phyloP scores from a whole-genome alignment of 2,329 filamentous ascomycete genomes.

The Aspergillus sp. region DNA sequence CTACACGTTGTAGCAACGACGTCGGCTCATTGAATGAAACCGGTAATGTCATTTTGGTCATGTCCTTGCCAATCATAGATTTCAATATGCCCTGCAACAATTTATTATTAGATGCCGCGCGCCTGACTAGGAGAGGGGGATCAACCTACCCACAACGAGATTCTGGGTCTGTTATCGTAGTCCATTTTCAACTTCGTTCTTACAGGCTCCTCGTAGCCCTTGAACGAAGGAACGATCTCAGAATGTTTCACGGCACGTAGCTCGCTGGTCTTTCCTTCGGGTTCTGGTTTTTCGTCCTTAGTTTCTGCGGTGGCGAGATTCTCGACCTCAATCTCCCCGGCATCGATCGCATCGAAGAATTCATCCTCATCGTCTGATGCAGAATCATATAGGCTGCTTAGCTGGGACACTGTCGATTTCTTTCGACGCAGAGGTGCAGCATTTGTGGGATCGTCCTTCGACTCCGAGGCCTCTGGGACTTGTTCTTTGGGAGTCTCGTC shows the following conservation, averaged over 20 bases:
- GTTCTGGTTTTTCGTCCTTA: conserved; percentile 49
- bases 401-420: conserved; percentile 65
- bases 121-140: neutral
- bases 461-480: conserved; percentile 11
- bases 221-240: conserved; percentile 76
- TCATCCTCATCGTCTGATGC: conserved; percentile 80
- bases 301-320: conserved; percentile 59
- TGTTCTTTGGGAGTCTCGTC: conserved; percentile 38
- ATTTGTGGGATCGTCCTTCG: conserved; percentile 5
- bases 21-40: conserved; percentile 99
- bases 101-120: conserved; percentile 2
- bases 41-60: conserved; percentile 99
- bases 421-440: conserved; percentile 52
- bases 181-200: conserved; percentile 81
- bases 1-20: conserved; percentile 88
- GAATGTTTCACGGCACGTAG: conserved; percentile 50
- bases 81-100: conserved; percentile 78
- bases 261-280: conserved; percentile 39
- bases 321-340: conserved; percentile 73
- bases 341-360: conserved; percentile 96
- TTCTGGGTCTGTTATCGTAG: conserved; percentile 86
- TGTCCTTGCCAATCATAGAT: conserved; percentile 99
- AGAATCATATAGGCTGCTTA: conserved; percentile 69
- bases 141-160: conserved; percentile 83
- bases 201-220: conserved; percentile 87